Base-by-base conservation (phyloP, 768 basidiomycete species). In the Boletus rubroflammeus region DNA sequence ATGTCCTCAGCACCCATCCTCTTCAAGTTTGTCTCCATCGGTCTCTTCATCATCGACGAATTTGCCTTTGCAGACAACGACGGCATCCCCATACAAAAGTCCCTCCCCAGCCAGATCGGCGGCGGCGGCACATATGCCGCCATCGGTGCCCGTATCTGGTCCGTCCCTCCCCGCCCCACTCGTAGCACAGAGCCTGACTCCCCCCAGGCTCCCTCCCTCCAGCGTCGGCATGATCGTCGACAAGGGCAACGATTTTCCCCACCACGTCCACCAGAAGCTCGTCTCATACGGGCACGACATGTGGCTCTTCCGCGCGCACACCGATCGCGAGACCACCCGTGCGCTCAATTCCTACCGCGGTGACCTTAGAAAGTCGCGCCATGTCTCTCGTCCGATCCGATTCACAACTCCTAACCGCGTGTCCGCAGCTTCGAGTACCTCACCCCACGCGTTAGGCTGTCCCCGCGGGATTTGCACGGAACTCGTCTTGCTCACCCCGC, bases 41-140 rank as follows among this genome's bases (percentile, higher is more conserved):
- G 93, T 7, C 83, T 93, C 82, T 95, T 95, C 74, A 94, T 97
- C 63, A 80, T 95, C 62, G 93, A 97, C 69, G 79, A 86, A 3
- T 87, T 83, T 63, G 62, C 73, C 45, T 38, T 35, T 47, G 47
- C 47, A 47, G 47, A 38, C 47, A 8, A 4, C 36, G 81, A 86
- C 81, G 87, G 78, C 83, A 67, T 32, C 38, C 26, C 47, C 23
- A 8, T 35, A 25, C 47, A 35, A 47, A 25, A 35, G 8, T 38
- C 47, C 11, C 8, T 28, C 25, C 47, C 26, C 0, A 14, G 11
- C 36, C 46, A 93, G 84, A 93, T 95, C 59, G 93, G 93, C 25
- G 93, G 93, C 0, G 94, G 90, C 1, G 93, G 93, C 3, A 90
- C 87, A 0, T 90, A 89, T 69, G 88, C 89, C 49, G 74, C 78